phyloP scores from a whole-genome alignment of 306 rosid species.

The Cicer pinnatifidum region DNA sequence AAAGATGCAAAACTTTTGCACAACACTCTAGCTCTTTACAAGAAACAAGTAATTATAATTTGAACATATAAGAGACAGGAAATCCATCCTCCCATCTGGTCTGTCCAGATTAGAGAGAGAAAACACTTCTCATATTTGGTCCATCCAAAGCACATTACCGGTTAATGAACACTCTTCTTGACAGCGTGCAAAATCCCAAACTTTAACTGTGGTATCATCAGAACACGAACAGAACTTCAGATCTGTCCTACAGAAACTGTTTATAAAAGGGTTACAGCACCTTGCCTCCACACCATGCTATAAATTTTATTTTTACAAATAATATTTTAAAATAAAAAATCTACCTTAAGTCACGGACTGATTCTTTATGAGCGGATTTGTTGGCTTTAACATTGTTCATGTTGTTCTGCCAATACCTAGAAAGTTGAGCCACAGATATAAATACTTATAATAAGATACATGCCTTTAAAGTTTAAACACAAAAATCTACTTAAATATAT shows the following conservation, averaged over 20 bases:
- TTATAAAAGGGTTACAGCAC: constrained; percentile 44
- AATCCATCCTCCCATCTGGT: constrained; percentile 32
- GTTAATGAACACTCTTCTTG: constrained; percentile 94
- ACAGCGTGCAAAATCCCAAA: constrained; percentile 99
- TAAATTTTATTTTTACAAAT: constrained; percentile 6
- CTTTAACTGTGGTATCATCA: constrained; percentile 93
- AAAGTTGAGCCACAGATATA: constrained; percentile 39
- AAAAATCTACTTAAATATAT: constrained; percentile 29
- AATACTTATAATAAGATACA: constrained; percentile 24
- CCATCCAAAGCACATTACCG: constrained; percentile 84
- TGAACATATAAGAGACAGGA: constrained; percentile 31
- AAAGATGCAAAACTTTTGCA: constrained; percentile 13
- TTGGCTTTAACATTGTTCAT: constrained; percentile 98
- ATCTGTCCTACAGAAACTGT: constrained; percentile 98
- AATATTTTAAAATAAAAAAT: constrained; percentile 30
- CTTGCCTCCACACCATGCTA: constrained; percentile 40
- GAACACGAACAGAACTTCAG: constrained; percentile 98
- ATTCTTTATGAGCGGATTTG: constrained; percentile 98
- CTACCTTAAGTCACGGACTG: constrained; percentile 95
- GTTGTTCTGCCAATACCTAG: constrained; percentile 98
- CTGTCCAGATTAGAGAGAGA: constrained; percentile 41
- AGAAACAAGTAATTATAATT: constrained; percentile 15
- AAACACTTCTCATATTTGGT: constrained; percentile 32
- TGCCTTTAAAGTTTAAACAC: constrained; percentile 30
- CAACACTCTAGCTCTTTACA: constrained; percentile 10